Evolutionary conservation across 176 grass and related monocot genomes (phyloP).

Genomic region (Neostapfia colusana): DNA sequence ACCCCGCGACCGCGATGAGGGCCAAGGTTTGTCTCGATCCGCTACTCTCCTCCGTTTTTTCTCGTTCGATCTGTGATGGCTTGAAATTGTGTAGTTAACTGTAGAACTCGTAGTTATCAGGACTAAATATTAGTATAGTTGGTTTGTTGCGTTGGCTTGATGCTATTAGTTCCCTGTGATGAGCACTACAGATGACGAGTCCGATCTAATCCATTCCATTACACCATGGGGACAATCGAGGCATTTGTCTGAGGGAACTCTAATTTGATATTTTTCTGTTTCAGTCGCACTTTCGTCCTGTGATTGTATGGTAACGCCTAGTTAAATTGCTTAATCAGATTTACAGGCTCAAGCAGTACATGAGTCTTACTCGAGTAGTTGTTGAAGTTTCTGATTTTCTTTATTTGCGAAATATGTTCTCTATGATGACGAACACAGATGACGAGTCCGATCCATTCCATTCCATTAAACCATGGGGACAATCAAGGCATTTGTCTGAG

Average conservation of each 20-base stretch:
- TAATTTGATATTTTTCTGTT: not conserved
- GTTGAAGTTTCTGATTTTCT: too few relatives aligned
- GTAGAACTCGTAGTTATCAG: not conserved
- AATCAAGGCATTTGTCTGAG: slow-evolving; percentile 76
- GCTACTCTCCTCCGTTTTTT: fast-evolving
- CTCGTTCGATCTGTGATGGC: not conserved
- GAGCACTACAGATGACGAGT: not conserved
- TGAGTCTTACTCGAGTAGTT: too few relatives aligned
- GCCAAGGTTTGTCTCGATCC: slow-evolving; percentile 38
- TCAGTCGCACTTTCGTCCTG: not conserved
- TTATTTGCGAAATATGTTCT: not conserved
- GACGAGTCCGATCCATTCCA: slow-evolving; percentile 67
- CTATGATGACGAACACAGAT: slow-evolving; percentile 52
- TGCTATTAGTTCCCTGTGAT: not conserved
- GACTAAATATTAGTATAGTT: too few relatives aligned
- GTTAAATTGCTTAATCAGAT: not conserved
- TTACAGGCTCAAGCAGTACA: not conserved
- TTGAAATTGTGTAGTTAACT: not conserved
- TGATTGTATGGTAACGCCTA: not conserved
- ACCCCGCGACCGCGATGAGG: slow-evolving; percentile 41
- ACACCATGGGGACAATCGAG: slow-evolving; percentile 9
- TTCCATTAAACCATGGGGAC: slow-evolving; percentile 55
- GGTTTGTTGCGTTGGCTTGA: not conserved
- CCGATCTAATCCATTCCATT: slow-evolving; percentile 5
- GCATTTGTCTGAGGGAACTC: not conserved